phyloP scores from a whole-genome alignment of 305 asterid species.

The Fraxinus floribunda region DNA sequence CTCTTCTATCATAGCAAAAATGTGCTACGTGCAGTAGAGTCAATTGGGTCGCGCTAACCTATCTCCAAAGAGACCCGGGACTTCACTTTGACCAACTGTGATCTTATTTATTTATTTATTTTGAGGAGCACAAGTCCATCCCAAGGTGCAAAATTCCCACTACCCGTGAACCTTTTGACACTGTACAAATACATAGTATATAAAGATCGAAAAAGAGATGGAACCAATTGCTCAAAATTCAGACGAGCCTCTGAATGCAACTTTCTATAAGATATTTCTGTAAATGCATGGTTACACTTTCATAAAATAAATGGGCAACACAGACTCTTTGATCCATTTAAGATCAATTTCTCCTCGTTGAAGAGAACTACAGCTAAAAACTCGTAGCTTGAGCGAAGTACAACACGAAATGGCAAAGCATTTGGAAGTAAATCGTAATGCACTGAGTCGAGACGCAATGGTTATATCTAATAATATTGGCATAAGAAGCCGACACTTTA shows the following conservation, averaged over 20 bases:
- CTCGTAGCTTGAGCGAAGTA: background rate
- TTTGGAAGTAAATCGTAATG: constrained; percentile 16
- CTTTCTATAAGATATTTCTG: background rate
- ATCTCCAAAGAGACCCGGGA: too few species aligned
- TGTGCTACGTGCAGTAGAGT: too few species aligned
- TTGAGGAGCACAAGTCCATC: too few species aligned
- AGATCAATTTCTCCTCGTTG: background rate
- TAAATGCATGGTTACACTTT: background rate
- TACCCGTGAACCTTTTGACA: background rate
- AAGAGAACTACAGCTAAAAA: background rate
- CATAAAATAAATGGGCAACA: background rate
- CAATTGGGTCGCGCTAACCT: too few species aligned
- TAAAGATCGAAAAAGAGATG: background rate
- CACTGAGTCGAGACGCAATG: constrained; percentile 1
- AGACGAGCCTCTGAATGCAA: background rate
- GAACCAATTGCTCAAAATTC: background rate
- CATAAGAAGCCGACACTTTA: constrained; percentile 27
- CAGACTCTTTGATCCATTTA: background rate
- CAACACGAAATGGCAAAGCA: background rate
- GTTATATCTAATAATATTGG: constrained; percentile 21
- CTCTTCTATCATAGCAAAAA: too few species aligned
- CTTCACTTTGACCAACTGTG: too few species aligned
- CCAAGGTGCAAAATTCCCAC: background rate
- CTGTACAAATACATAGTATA: background rate
- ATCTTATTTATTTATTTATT: too few species aligned